These are phyloP conservation scores for Aspergillus novoparasiticus DNA, from an alignment of 2,329 filamentous ascomycete genomes.

Conservation along the genomic window DNA sequence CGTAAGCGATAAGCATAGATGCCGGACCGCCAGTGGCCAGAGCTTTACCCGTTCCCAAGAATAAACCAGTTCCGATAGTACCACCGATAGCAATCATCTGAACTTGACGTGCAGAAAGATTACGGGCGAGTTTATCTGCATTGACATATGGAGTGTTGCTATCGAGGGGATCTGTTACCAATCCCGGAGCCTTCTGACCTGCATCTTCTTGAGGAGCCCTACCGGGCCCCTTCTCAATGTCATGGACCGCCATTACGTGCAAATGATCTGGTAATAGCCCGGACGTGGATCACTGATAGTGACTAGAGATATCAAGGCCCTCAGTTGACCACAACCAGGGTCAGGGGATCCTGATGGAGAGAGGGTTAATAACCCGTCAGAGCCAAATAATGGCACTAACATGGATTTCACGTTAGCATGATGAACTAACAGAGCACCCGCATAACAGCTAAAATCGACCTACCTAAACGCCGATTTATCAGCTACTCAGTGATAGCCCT, in stretches of 20 bases:
- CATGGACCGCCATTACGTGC: conserved; percentile 20
- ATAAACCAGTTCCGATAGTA: conserved; percentile 58
- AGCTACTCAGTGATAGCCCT: background rate
- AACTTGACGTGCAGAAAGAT: conserved; percentile 63
- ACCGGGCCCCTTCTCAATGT: conserved; percentile 29
- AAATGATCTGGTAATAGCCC: background rate
- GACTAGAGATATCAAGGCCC: background rate
- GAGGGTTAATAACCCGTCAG: background rate
- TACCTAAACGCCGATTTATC: background rate
- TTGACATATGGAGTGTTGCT: conserved; percentile 24
- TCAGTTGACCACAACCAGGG: background rate
- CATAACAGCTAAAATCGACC: background rate
- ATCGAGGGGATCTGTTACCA: conserved; percentile 13
- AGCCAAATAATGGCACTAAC: background rate
- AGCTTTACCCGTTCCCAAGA: conserved; percentile 64
- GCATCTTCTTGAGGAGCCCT: conserved; percentile 1
- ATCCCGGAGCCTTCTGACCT: conserved; percentile 16
- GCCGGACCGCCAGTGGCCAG: conserved; percentile 63
- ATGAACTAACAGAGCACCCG: background rate
- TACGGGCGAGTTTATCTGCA: conserved; percentile 55
- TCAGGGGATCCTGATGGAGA: background rate
- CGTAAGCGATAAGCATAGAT: conserved; percentile 60
- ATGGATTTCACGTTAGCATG: background rate
- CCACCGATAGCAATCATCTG: conserved; percentile 65
- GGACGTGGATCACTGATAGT: background rate